Evolutionary conservation across 169 alveolate species (phyloP).

Genomic region (Amoebophrya sp.): DNA sequence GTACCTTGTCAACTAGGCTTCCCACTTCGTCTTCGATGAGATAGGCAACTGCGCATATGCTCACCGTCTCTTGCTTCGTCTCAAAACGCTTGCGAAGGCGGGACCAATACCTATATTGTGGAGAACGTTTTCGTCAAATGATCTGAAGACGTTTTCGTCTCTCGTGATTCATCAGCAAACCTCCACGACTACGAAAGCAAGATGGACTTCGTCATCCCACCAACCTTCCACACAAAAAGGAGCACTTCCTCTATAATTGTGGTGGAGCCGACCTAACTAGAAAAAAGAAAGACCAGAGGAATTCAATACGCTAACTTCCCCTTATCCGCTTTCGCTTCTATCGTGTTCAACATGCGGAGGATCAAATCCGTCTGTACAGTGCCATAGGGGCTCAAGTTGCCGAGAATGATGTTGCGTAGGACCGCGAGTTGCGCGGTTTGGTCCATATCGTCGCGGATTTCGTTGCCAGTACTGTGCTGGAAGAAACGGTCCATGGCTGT

Average conservation of each 20-base stretch:
- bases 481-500: conserved; percentile 6
- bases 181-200: no score
- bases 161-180: no score
- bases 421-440: background rate
- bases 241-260: background rate
- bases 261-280: no score
- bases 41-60: background rate
- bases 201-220: no score
- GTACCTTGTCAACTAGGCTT: background rate
- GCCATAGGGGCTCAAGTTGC: background rate
- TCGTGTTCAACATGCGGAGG: background rate
- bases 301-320: background rate
- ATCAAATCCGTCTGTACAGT: background rate
- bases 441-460: background rate
- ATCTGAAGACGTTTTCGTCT: no score
- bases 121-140: no score
- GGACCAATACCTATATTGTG: background rate
- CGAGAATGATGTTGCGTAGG: background rate
- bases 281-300: no score
- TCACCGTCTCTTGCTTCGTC: conserved; percentile 10
- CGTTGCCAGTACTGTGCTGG: background rate
- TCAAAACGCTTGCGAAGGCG: background rate
- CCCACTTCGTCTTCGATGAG: background rate
- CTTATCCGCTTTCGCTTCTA: background rate
- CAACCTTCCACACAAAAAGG: background rate